Evolutionary conservation across 768 basidiomycete species (phyloP).

Genomic region (Asterophora parasitica): DNA sequence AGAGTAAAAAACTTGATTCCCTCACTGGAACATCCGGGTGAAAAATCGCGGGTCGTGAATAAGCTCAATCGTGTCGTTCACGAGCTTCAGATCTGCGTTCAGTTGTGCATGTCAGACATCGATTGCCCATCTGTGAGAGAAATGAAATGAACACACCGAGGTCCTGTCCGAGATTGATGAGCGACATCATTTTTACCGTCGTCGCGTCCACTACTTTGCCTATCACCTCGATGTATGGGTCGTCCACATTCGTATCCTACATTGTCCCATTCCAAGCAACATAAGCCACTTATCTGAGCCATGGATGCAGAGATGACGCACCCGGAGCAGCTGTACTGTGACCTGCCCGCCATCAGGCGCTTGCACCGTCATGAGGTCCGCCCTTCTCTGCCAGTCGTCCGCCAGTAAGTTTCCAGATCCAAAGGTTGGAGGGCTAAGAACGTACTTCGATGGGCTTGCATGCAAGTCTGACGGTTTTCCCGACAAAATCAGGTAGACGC

Average conservation of each 20-base stretch:
- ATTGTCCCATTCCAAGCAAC: neutral
- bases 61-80: conserved; percentile 57
- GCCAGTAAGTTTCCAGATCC: neutral
- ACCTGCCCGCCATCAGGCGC: conserved; percentile 67
- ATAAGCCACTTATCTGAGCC: neutral
- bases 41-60: conserved; percentile 56
- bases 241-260: conserved; percentile 42
- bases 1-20: neutral
- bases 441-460: conserved; percentile 57
- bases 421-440: neutral
- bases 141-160: conserved; percentile 47
- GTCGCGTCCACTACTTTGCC: conserved; percentile 53
- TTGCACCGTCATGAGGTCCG: conserved; percentile 50
- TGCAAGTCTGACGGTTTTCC: conserved; percentile 54
- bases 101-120: conserved; percentile 4
- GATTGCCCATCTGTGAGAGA: neutral
- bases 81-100: conserved; percentile 48
- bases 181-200: conserved; percentile 50
- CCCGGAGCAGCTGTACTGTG: conserved; percentile 36
- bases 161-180: conserved; percentile 53
- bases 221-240: conserved; percentile 62
- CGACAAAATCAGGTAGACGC: conserved; percentile 45
- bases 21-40: conserved; percentile 39
- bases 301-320: conserved; percentile 22
- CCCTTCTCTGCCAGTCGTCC: conserved; percentile 29